Conservation (phyloP, 805 yeast genomes). For the Suhomyces pyralidae region DNA sequence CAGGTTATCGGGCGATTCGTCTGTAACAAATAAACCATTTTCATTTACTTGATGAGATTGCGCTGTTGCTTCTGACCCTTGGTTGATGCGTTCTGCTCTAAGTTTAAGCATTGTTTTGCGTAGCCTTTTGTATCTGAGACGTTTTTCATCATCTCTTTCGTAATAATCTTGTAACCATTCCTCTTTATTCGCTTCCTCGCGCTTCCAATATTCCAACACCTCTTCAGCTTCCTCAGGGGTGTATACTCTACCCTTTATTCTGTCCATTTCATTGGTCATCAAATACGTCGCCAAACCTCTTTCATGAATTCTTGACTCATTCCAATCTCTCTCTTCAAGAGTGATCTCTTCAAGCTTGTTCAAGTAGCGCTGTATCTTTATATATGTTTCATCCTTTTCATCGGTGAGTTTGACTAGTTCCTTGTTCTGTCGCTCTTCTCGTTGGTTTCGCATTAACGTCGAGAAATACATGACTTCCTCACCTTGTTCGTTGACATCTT, state of each 20-base stretch:
- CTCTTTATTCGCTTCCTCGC: slow-evolving; percentile 3
- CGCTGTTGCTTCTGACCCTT: background rate
- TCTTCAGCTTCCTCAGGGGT: slow-evolving; percentile 8
- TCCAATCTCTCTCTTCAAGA: slow-evolving; percentile 8
- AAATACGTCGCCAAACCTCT: slow-evolving; percentile 10
- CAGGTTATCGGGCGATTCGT: background rate
- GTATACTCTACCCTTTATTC: slow-evolving; percentile 4
- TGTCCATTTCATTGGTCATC: slow-evolving; percentile 1
- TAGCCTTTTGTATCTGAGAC: background rate
- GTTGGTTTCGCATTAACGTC: background rate
- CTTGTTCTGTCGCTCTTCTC: background rate
- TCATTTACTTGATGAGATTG: background rate
- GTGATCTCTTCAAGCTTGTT: slow-evolving; percentile 1
- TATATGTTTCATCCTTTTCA: background rate
- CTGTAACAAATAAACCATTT: too few relatives aligned
- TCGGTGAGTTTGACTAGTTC: background rate
- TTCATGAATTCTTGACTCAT: slow-evolving; percentile 12
- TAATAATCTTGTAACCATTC: background rate
- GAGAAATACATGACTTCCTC: slow-evolving; percentile 1
- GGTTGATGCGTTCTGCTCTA: background rate
- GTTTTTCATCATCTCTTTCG: background rate
- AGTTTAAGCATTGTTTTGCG: background rate
- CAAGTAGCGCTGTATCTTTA: background rate
- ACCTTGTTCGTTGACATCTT: background rate
- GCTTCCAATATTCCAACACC: slow-evolving; percentile 10